Evolutionary conservation across 768 basidiomycete genomes (phyloP).

Genomic region (Pulveroboletus frians): DNA sequence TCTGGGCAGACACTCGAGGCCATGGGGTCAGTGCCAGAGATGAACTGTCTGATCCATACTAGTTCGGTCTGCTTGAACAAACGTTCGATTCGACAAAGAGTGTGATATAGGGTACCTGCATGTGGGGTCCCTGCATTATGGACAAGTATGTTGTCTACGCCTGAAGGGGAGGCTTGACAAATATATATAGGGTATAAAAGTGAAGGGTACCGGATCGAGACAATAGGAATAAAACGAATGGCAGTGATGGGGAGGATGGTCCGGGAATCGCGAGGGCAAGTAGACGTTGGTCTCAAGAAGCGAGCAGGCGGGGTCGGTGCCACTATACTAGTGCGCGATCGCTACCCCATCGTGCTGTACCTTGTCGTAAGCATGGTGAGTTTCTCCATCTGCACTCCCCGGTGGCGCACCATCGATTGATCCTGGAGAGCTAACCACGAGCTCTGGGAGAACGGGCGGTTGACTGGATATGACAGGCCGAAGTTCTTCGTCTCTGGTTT

Average conservation of each 20-base stretch:
- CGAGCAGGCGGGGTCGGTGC: not conserved
- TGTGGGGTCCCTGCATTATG: not conserved
- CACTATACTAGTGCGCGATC: conserved; percentile 13
- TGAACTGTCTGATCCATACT: too few relatives aligned
- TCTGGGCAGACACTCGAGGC: too few relatives aligned
- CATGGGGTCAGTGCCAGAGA: too few relatives aligned
- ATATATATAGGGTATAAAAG: conserved; percentile 7
- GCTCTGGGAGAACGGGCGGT: conserved; percentile 31
- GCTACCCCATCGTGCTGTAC: conserved; percentile 21
- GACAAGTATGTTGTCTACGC: not conserved
- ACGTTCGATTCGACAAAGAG: conserved; percentile 1
- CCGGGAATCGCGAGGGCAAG: conserved; percentile 2
- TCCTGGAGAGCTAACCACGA: conserved; percentile 32
- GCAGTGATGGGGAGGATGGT: not conserved
- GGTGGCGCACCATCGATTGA: conserved; percentile 27
- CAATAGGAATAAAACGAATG: conserved; percentile 15
- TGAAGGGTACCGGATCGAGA: not conserved
- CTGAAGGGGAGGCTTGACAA: not conserved
- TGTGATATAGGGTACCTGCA: conserved; percentile 6
- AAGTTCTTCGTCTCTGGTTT: conserved; percentile 25
- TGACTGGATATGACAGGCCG: conserved; percentile 24
- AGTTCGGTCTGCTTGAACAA: not conserved
- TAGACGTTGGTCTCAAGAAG: not conserved
- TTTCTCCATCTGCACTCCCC: conserved; percentile 13
- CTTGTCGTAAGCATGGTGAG: conserved; percentile 13